phyloP scores from a whole-genome alignment of 108 stramenopile genomes.

The Phaeodactylum tricornutum region DNA sequence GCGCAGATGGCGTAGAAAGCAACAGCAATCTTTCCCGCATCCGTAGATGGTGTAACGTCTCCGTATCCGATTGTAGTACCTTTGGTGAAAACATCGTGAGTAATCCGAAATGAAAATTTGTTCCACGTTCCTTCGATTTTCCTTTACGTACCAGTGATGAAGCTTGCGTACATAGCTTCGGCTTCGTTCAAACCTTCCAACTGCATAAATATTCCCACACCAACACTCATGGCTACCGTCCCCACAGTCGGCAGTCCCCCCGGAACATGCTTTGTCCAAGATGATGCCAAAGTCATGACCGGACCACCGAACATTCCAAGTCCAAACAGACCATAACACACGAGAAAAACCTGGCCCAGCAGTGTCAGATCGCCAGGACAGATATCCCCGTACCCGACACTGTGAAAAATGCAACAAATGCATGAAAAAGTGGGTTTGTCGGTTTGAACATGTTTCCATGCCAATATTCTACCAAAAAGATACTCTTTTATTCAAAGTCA shows the following conservation, averaged over 20 bases:
- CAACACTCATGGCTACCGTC: conserved; percentile 20
- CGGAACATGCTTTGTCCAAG: conserved; percentile 31
- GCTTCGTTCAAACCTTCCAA: conserved; percentile 24
- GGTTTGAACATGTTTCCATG: background rate
- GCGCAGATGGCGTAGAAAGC: conserved; percentile 39
- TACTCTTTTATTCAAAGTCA: conserved; percentile 6
- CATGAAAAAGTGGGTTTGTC: background rate
- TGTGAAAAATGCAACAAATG: background rate
- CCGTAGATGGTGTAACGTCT: conserved; percentile 24
- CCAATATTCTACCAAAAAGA: background rate
- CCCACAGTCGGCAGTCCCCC: conserved; percentile 23
- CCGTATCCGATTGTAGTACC: conserved; percentile 37
- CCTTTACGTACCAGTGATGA: conserved; percentile 24
- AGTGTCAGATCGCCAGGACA: conserved; percentile 26
- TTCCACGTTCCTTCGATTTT: background rate
- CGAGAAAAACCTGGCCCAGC: conserved; percentile 28
- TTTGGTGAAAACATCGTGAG: background rate
- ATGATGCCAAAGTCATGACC: conserved; percentile 29
- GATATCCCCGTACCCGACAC: conserved; percentile 50
- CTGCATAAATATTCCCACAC: conserved; percentile 16
- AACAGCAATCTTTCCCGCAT: conserved; percentile 25
- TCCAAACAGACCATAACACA: conserved; percentile 27
- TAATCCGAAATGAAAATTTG: background rate
- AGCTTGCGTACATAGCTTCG: conserved; percentile 34
- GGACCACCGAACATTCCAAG: conserved; percentile 53